Evolutionary conservation across 257 asterid genomes (phyloP).

Genomic region (Jaltomata sinuosa): DNA sequence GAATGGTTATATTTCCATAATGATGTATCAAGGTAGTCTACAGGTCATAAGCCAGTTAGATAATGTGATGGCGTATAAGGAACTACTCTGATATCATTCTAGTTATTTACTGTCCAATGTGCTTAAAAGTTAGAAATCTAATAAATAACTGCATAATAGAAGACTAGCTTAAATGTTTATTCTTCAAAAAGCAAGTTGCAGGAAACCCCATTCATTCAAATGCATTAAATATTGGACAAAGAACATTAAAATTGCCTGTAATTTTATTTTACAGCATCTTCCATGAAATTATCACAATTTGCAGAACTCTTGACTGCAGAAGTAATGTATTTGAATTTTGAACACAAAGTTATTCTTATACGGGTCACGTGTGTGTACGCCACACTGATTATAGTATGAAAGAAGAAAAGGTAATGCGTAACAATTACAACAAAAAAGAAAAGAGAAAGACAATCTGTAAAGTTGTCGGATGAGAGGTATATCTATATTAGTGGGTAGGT

Average conservation of each 20-base stretch:
- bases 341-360: background rate
- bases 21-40: background rate
- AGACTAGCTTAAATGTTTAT: background rate
- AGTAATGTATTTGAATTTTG: background rate
- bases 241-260: background rate
- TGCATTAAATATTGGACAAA: background rate
- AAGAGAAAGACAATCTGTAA: background rate
- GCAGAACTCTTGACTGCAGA: background rate
- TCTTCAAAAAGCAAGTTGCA: background rate
- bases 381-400: background rate
- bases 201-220: background rate
- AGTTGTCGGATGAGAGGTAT: background rate
- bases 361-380: background rate
- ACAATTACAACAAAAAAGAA: background rate
- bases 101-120: background rate
- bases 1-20: background rate
- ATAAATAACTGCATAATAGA: background rate
- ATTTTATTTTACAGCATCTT: background rate
- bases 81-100: background rate
- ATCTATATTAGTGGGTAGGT: background rate
- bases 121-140: background rate
- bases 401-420: background rate
- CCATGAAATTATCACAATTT: background rate
- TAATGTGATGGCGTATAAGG: background rate
- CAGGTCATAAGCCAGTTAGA: background rate